A percentile compares a stretch with the other conserved stretches of the same genome.
Conservation (phyloP, 192 early-diverging fungal species). For the Chytriomyces confervae region DNA sequence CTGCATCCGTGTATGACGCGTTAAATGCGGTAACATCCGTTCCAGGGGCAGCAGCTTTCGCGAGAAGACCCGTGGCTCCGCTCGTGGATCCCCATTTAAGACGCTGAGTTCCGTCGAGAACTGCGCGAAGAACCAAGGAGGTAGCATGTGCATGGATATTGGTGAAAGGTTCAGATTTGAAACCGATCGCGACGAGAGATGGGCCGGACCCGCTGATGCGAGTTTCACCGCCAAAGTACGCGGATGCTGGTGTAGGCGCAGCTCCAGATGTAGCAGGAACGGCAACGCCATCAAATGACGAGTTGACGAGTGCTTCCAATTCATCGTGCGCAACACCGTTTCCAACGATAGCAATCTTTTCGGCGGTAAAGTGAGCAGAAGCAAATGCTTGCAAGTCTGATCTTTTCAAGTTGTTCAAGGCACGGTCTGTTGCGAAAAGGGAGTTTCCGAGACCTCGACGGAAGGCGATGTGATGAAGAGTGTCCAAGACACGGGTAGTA, state of each 20-base stretch:
- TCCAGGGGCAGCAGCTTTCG: slow-evolving; percentile 66
- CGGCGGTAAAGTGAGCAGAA: slow-evolving; percentile 67
- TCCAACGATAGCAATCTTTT: slow-evolving; percentile 84
- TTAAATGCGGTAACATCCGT: slow-evolving; percentile 71
- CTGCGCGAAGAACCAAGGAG: slow-evolving; percentile 57
- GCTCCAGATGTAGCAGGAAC: slow-evolving; percentile 39
- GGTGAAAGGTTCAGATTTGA: slow-evolving; percentile 68
- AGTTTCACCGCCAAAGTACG: slow-evolving; percentile 86
- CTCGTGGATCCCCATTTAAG: slow-evolving; percentile 52
- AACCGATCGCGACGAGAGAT: slow-evolving; percentile 84
- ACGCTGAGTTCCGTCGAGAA: slow-evolving; percentile 52
- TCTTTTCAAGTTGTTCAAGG: slow-evolving; percentile 64
- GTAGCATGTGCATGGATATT: slow-evolving; percentile 65
- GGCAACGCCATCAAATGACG: slow-evolving; percentile 47
- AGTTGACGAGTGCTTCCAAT: slow-evolving; percentile 70
- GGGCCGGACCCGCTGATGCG: slow-evolving; percentile 63
- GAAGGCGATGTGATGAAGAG: slow-evolving; percentile 89
- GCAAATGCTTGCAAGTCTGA: slow-evolving; percentile 79
- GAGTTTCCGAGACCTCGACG: slow-evolving; percentile 94
- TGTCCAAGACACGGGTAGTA: slow-evolving; percentile 72
- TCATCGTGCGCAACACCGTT: slow-evolving; percentile 78
- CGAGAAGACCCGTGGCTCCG: slow-evolving; percentile 61
- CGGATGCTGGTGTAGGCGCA: slow-evolving; percentile 44
- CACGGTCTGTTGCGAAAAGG: slow-evolving; percentile 76
- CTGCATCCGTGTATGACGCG: slow-evolving; percentile 87